These are phyloP conservation scores for Microsporum ferrugineum DNA, from an alignment of 2,329 filamentous ascomycete genomes.

Conservation along the genomic window DNA sequence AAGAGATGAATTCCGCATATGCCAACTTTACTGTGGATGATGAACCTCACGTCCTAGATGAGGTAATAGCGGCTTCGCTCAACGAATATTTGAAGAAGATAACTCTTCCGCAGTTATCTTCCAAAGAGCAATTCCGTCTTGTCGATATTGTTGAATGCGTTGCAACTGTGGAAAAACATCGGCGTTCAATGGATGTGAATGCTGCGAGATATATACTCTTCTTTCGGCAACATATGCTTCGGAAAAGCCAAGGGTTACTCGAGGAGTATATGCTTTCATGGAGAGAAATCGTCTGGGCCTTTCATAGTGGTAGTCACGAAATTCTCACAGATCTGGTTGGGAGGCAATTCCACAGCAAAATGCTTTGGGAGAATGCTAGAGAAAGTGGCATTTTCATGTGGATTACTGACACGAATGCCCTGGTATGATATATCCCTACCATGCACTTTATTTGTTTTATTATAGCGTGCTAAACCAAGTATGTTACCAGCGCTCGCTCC, in stretches of 20 bases:
- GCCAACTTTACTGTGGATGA: slow-evolving; percentile 41
- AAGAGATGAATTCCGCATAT: slow-evolving; percentile 42
- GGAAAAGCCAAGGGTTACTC: slow-evolving; percentile 50
- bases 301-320: slow-evolving; percentile 56
- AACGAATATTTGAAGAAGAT: slow-evolving; percentile 66
- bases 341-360: slow-evolving; percentile 62
- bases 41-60: slow-evolving; percentile 55
- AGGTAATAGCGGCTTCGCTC: slow-evolving; percentile 57
- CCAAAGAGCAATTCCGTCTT: slow-evolving; percentile 74
- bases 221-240: slow-evolving; percentile 67
- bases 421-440: slow-evolving; percentile 46
- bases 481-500: slow-evolving; percentile 54
- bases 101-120: slow-evolving; percentile 67
- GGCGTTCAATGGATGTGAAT: slow-evolving; percentile 81
- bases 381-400: slow-evolving; percentile 92
- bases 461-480: neutral
- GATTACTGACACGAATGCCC: slow-evolving; percentile 63
- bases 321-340: slow-evolving; percentile 76
- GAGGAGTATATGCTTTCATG: slow-evolving; percentile 48
- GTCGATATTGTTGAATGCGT: slow-evolving; percentile 77
- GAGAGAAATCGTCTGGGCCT: slow-evolving; percentile 40
- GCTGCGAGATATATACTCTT: slow-evolving; percentile 79
- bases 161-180: slow-evolving; percentile 72
- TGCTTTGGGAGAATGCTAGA: slow-evolving; percentile 75
- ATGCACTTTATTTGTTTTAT: neutral